Evolutionary conservation across 768 basidiomycete genomes (phyloP), one percentile per base, ranked within the genome.

Genomic region (Rhodotorula toruloides): DNA sequence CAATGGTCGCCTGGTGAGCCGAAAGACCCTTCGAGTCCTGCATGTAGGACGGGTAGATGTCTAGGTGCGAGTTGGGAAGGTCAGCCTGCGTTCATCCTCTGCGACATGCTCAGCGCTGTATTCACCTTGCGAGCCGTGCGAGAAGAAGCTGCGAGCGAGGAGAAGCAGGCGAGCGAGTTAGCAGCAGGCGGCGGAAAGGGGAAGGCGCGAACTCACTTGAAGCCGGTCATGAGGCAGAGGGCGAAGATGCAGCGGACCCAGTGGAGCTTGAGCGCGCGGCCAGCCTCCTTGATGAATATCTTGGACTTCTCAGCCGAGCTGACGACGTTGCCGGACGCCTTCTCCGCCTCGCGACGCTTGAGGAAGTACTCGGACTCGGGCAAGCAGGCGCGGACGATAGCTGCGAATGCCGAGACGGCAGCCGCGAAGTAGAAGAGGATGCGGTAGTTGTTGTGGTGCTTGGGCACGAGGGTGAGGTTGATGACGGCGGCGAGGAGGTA

Each of bases 161-260:
- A 91, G 11, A 36, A 11, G 22, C 10, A 19, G 14, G 19, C 11
- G 36, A 39, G 36, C 89, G 61, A 92, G 82, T 54, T 54, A 21
- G 25, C 6, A 32, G n/a, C 42, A 61, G 31, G 31, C 3, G 10
- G 22, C 4, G 2, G 13, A 17, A 50, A 34, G 29, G 16, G 19
- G 13, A 58, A 12, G 43, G 22, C 29, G 25, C 10, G 36, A 22
- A 16, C 34, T 36, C 34, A 56, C 46, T 71, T 67, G 55, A 67
- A 71, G 17, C 65, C 58, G 16, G 65, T 42, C 70, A 71, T 71
- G 12, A 71, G 55, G 25, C 49, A 49, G 5, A 67, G 21, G 9
- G 88, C 87, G 73, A 92, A 93, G 55, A 92, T 84, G 75, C 88
- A 90, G 40, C 88, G 75, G 19, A 85, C 70, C 91, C 90, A 94